Conservation (phyloP, 305 asterid genomes). For the Fraxinus nigra region DNA sequence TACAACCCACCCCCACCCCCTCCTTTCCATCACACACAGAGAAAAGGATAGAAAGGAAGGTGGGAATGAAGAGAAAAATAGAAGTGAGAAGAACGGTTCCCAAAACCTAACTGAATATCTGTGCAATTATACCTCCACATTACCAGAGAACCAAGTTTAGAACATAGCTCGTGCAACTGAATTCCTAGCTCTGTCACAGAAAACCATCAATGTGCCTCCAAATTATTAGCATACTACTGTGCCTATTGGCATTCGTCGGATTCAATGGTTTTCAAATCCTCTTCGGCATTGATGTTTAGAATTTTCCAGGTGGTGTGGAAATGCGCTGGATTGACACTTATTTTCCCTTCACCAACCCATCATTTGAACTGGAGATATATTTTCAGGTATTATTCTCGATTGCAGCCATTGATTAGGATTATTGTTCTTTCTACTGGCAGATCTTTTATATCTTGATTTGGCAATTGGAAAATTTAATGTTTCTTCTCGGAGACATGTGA, state of each 20-base stretch:
- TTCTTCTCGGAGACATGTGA: not conserved
- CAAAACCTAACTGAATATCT: not conserved
- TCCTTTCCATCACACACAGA: not conserved
- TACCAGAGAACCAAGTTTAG: not conserved
- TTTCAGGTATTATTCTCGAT: not conserved
- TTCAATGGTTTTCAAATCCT: not conserved
- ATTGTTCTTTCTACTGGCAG: not conserved
- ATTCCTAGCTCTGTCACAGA: not conserved
- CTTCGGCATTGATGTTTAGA: constrained; percentile 18
- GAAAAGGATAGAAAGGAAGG: not conserved
- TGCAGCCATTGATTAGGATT: constrained; percentile 8
- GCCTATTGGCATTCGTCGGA: not conserved
- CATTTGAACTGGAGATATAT: constrained; percentile 73
- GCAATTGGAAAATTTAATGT: not conserved
- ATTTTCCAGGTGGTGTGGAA: constrained; percentile 71
- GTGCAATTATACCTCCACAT: constrained; percentile 6
- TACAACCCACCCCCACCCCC: not conserved
- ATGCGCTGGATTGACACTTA: constrained; percentile 98
- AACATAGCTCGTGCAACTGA: not conserved
- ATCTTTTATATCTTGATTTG: not conserved
- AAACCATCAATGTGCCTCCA: not conserved
- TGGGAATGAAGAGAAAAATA: constrained; percentile 1
- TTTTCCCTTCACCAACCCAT: constrained; percentile 92
- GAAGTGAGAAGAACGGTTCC: not conserved
- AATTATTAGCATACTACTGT: not conserved